A percentile compares a stretch with the other conserved stretches of the same genome.
Conservation (phyloP, 2,329 filamentous ascomycete genomes). For the Neoscytalidium dimidiatum region DNA sequence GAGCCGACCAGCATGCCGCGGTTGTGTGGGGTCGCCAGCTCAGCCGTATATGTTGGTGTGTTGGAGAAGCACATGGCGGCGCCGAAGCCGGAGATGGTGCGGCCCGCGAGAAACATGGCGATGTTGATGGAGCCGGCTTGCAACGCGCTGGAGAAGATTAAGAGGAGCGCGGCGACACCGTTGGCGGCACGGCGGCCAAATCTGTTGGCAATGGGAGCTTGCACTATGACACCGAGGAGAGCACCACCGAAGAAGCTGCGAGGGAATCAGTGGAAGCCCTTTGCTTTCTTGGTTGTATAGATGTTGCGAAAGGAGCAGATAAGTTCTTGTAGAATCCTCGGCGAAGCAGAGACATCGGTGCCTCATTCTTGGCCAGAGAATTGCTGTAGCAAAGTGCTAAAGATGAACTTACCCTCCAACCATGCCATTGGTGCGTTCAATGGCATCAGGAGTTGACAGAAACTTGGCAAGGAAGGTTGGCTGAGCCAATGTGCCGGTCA, state of each 20-base stretch:
- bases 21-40: slow-evolving; percentile 18
- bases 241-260: slow-evolving; percentile 26
- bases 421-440: slow-evolving; percentile 24
- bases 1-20: slow-evolving; percentile 18
- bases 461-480: slow-evolving; percentile 31
- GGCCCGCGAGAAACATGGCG: slow-evolving; percentile 17
- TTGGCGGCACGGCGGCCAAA: slow-evolving; percentile 27
- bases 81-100: slow-evolving; percentile 18
- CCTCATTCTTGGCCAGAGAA: background rate
- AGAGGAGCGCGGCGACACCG: slow-evolving; percentile 7
- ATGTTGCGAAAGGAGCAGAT: no score
- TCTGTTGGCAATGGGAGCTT: slow-evolving; percentile 26
- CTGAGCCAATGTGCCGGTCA: slow-evolving; percentile 32
- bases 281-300: no score
- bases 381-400: background rate
- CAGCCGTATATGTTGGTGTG: slow-evolving; percentile 18
- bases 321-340: no score
- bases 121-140: slow-evolving; percentile 17
- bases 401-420: slow-evolving; percentile 22
- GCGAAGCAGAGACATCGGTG: no score
- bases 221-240: slow-evolving; percentile 27
- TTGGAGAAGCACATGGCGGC: slow-evolving; percentile 18
- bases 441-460: slow-evolving; percentile 23
- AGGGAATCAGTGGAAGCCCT: slow-evolving; percentile 5
- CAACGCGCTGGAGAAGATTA: slow-evolving; percentile 14